These are phyloP conservation scores for Ampelomyces quisqualis DNA, from an alignment of 2,329 filamentous ascomycete genomes.

Conservation along the genomic window DNA sequence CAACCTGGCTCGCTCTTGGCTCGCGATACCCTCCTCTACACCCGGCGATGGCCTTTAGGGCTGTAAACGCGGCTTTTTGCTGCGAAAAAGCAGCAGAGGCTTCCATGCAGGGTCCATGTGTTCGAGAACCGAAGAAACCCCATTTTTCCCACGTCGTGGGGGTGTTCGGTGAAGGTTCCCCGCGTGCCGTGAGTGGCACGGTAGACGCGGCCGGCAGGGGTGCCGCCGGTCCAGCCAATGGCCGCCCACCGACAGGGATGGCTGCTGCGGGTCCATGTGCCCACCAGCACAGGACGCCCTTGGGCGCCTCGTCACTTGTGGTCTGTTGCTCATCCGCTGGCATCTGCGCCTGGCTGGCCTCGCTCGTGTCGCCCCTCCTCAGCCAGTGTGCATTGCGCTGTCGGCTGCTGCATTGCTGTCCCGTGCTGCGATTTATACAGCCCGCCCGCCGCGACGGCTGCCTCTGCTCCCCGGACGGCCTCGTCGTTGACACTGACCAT, in stretches of 20 bases:
- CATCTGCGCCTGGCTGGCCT: constrained; percentile 25
- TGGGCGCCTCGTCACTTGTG: constrained; percentile 33
- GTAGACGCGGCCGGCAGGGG: constrained; percentile 26
- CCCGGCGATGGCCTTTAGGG: constrained; percentile 26
- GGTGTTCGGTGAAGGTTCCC: constrained; percentile 21
- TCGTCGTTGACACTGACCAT: constrained; percentile 16
- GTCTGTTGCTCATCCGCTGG: constrained; percentile 27
- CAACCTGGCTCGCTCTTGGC: constrained; percentile 18
- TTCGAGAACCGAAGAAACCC: constrained; percentile 28
- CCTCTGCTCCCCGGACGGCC: constrained; percentile 21
- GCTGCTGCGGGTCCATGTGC: constrained; percentile 17
- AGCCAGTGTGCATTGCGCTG: constrained; percentile 11
- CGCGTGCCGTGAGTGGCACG: constrained; percentile 17
- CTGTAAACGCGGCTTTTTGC: constrained; percentile 36
- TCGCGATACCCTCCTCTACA: constrained; percentile 26
- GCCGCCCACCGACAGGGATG: too few relatives aligned
- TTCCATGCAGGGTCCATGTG: constrained; percentile 29
- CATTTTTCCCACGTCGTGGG: constrained; percentile 24
- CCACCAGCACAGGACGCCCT: constrained; percentile 28
- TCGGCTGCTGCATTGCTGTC: constrained; percentile 14
- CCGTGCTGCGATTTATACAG: constrained; percentile 32
- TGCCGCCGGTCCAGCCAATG: constrained; percentile 18
- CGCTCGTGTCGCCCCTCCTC: constrained; percentile 28
- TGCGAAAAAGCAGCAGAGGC: constrained; percentile 33
- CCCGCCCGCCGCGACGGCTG: constrained; percentile 32